Conservation (phyloP, 805 yeast genomes). For the Candida coquimbonensis region DNA sequence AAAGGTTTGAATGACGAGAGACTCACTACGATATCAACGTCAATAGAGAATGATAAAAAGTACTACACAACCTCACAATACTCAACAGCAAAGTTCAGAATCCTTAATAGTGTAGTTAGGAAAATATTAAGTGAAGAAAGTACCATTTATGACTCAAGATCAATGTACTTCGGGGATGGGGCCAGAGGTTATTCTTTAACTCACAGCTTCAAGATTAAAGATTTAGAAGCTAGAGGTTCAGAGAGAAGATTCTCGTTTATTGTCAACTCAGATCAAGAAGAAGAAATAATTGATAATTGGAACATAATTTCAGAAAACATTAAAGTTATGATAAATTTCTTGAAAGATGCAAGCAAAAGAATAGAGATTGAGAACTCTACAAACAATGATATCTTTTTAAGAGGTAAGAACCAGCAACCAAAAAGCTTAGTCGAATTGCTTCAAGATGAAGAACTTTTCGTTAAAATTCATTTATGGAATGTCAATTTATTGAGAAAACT, state of each 20-base stretch:
- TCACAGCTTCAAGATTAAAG: conserved; percentile 54
- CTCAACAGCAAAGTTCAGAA: conserved; percentile 46
- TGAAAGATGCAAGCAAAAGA: conserved; percentile 26
- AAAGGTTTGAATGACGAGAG: conserved; percentile 17
- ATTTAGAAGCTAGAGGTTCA: conserved; percentile 64
- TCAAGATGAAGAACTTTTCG: conserved; percentile 45
- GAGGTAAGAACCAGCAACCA: conserved; percentile 50
- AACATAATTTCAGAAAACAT: conserved; percentile 38
- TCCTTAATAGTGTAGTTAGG: conserved; percentile 54
- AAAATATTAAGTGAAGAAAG: conserved; percentile 64
- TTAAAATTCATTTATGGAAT: conserved; percentile 61
- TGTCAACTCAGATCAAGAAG: conserved; percentile 49
- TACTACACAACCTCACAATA: conserved; percentile 52
- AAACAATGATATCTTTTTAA: conserved; percentile 42
- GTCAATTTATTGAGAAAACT: conserved; percentile 39
- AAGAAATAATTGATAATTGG: conserved; percentile 49
- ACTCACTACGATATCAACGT: conserved; percentile 28
- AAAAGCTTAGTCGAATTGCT: conserved; percentile 48
- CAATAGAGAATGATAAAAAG: conserved; percentile 3
- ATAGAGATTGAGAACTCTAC: conserved; percentile 23
- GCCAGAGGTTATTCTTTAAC: conserved; percentile 53
- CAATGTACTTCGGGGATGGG: conserved; percentile 59
- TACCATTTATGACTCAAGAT: conserved; percentile 48
- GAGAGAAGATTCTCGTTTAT: conserved; percentile 61
- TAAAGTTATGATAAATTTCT: conserved; percentile 32